A percentile compares a stretch with the other conserved stretches of the same genome.
These are phyloP conservation scores for Clarireedia paspali DNA, from an alignment of 2,329 filamentous ascomycete species.

Conservation along the genomic window DNA sequence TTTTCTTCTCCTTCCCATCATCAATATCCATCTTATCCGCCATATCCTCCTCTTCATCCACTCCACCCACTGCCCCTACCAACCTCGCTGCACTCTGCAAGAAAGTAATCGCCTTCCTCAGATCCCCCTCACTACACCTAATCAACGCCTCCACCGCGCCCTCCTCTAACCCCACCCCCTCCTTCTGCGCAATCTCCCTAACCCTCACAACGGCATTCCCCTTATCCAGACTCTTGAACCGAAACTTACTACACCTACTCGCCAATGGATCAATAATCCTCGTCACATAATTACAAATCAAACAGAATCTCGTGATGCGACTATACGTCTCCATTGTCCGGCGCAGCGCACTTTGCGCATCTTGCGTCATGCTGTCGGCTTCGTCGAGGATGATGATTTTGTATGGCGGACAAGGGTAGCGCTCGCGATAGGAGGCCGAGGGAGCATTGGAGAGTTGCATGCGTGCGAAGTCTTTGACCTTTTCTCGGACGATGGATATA, in stretches of 20 bases:
- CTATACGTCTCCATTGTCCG: constrained; percentile 98
- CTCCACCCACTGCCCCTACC: constrained; percentile 58
- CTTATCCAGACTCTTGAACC: constrained; percentile 93
- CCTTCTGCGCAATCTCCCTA: constrained; percentile 71
- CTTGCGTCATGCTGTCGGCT: constrained; percentile 98
- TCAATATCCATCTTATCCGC: constrained; percentile 38
- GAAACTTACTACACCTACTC: constrained; percentile 89
- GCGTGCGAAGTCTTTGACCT: constrained; percentile 96
- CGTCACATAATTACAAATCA: constrained; percentile 98
- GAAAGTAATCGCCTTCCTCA: constrained; percentile 94
- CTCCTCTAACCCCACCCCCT: constrained; percentile 67
- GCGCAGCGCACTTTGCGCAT: constrained; percentile 85
- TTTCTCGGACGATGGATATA: constrained; percentile 92
- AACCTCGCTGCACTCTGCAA: constrained; percentile 89
- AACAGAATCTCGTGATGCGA: constrained; percentile 92
- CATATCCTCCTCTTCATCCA: constrained; percentile 29
- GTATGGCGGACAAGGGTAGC: constrained; percentile 92
- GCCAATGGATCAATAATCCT: constrained; percentile 95
- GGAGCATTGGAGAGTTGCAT: constrained; percentile 80
- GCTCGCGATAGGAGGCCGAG: constrained; percentile 52
- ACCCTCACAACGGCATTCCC: constrained; percentile 73
- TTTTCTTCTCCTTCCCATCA: constrained; percentile 55
- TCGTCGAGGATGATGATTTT: constrained; percentile 99
- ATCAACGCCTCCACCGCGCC: constrained; percentile 81
- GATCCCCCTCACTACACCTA: constrained; percentile 82